Evolutionary conservation across 2,329 filamentous ascomycete genomes (phyloP).

Genomic region (Penicillium frequentans): DNA sequence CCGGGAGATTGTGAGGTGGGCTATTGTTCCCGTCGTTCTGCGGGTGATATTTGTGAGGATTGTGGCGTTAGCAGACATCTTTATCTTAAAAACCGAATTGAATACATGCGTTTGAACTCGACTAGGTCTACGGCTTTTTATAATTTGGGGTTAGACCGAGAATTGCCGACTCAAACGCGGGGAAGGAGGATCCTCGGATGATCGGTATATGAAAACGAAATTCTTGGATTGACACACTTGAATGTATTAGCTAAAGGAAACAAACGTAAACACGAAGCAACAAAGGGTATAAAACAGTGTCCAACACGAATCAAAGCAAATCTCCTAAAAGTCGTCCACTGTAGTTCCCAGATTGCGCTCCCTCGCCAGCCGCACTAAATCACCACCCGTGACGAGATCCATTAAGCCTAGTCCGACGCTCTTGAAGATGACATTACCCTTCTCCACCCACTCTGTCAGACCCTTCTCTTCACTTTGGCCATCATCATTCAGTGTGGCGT

Average conservation of each 20-base stretch:
- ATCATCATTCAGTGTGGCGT: constrained; percentile 46
- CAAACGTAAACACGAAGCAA: no score
- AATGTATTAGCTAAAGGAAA: not conserved
- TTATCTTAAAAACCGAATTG: not conserved
- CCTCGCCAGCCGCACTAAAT: constrained; percentile 58
- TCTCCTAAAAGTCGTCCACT: constrained; percentile 43
- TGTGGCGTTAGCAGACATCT: not conserved
- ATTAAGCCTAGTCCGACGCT: constrained; percentile 67
- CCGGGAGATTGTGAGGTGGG: constrained; percentile 28
- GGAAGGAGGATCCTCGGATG: constrained; percentile 1
- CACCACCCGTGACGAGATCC: constrained; percentile 64
- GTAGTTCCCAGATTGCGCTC: constrained; percentile 55
- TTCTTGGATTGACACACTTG: not conserved
- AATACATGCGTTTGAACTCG: not conserved
- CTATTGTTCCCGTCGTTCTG: constrained; percentile 16
- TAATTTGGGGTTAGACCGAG: constrained; percentile 3
- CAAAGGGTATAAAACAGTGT: not conserved
- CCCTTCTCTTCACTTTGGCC: constrained; percentile 39
- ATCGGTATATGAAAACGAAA: not conserved
- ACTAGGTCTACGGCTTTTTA: not conserved
- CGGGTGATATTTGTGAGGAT: constrained; percentile 17
- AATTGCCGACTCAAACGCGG: constrained; percentile 12
- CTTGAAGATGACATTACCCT: constrained; percentile 69
- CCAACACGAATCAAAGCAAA: not conserved
- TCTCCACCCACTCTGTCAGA: constrained; percentile 60